phyloP scores from a whole-genome alignment of 2,329 filamentous ascomycete species.

The Ophiosphaerella narmari region DNA sequence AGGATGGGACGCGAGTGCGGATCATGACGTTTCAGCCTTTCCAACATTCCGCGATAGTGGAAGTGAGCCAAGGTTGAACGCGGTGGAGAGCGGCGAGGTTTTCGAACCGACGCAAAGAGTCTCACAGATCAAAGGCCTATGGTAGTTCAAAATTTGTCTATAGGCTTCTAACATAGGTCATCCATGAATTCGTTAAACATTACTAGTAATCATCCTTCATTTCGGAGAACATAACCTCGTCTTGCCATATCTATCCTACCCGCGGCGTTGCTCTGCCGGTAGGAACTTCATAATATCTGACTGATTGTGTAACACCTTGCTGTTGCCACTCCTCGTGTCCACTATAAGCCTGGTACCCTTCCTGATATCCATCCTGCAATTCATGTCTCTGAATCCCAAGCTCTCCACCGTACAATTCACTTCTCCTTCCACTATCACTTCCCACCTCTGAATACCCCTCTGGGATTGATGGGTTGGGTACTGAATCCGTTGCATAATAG shows the following conservation, averaged over 20 bases:
- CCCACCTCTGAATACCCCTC: conserved; percentile 8
- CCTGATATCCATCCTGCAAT: conserved; percentile 5
- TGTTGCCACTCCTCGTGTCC: not conserved
- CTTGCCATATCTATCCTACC: not conserved
- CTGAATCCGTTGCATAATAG: not conserved
- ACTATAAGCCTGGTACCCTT: conserved; percentile 2
- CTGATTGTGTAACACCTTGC: conserved; percentile 1
- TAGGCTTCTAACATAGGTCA: not conserved
- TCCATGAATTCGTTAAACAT: not conserved
- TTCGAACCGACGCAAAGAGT: conserved; percentile 76
- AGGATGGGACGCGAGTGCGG: conserved; percentile 73
- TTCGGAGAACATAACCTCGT: not conserved
- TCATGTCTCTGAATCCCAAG: conserved; percentile 1
- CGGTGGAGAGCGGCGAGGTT: conserved; percentile 39
- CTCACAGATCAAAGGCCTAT: conserved; percentile 58
- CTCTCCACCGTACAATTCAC: not conserved
- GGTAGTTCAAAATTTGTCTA: conserved; percentile 21
- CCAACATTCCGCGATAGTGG: conserved; percentile 53
- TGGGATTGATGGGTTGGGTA: conserved; percentile 6
- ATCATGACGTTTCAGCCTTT: conserved; percentile 48
- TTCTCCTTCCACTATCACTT: conserved; percentile 3
- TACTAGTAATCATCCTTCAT: not conserved
- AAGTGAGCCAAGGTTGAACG: conserved; percentile 30
- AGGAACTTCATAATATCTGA: conserved; percentile 10
- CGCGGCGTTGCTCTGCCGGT: conserved; percentile 6